Evolutionary conservation across 176 grass and related monocot genomes (phyloP).

Genomic region (Phoenix dactylifera): DNA sequence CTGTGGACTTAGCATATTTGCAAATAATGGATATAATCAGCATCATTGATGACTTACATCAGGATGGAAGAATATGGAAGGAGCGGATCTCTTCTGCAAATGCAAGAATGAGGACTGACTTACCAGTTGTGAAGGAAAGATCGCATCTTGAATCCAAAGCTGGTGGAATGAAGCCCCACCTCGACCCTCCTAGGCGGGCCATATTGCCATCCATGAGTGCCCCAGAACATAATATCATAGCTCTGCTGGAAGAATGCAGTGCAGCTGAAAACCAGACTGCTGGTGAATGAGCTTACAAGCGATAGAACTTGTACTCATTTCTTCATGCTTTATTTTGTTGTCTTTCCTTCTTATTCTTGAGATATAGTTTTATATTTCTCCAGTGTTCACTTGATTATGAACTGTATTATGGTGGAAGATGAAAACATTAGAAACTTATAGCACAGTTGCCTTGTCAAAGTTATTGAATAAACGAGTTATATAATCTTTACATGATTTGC

Average conservation of each 20-base stretch:
- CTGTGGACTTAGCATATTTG: too few species aligned
- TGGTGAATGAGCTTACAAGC: conserved; percentile 32
- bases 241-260: conserved; percentile 60
- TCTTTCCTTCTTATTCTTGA: too few species aligned
- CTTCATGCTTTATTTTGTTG: too few species aligned
- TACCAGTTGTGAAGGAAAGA: conserved; percentile 76
- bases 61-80: conserved; percentile 92
- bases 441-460: too few species aligned
- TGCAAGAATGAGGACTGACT: conserved; percentile 39
- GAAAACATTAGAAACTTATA: too few species aligned
- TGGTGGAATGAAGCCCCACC: conserved; percentile 29
- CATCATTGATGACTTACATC: conserved; percentile 12
- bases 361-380: too few species aligned
- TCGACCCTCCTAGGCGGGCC: conserved; percentile 32
- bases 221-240: conserved; percentile 49
- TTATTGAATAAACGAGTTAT: too few species aligned
- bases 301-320: conserved; percentile 1
- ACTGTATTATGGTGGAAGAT: too few species aligned
- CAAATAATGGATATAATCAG: background rate
- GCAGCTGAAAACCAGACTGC: background rate
- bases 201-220: conserved; percentile 57
- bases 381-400: too few species aligned
- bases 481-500: too few species aligned
- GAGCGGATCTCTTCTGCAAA: conserved; percentile 64
- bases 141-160: conserved; percentile 47